Base-by-base conservation (phyloP, 2,329 filamentous ascomycete species). In the Gremmenia infestans region DNA sequence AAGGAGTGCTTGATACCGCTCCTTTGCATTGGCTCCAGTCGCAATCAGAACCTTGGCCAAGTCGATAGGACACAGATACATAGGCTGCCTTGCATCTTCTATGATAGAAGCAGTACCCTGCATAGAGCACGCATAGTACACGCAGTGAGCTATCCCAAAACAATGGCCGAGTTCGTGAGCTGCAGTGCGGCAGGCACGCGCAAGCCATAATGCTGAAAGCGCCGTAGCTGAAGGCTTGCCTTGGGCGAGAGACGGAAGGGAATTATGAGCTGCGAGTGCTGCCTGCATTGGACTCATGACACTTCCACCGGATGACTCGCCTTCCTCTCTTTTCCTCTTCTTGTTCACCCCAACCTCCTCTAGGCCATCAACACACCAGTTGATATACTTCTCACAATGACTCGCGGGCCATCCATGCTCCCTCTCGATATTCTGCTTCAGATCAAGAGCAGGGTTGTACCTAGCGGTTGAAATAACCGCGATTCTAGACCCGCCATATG, bases 121-220 rank as follows among this genome's bases (percentile, higher is more conserved):
- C 83, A 87, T 85, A 2, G 77, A 74, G 61, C 83, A 88, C 0
- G 83, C 81, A 61, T 82, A 86, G 63, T 83, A 87, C 0, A 79
- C 72, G 65, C 86, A 89, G 65, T 89, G 86, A 7, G 70, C 85
- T 14, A 89, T 74, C 0, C 81, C 82, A 39, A 89, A 78, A 64
- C 85, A 89, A 67, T 88, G 86, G 0, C 83, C 82, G 0, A 89
- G 69, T 64, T 89, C 86, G 65, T 89, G 86, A 1, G 77, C 76
- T 1, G 78, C 79, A 0, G 85, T 87, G 50, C 78, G 78, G 52
- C 75, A 82, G 2, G 82, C 68, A 11, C 79, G 75, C 9, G 76
- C 76, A 14, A 88, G 76, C 82, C 84, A 88, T 1, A 85, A 65
- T 0, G 70, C 74, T 0, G 68, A 63, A 0, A 72, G 56, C 1